Conservation (phyloP, 805 yeast genomes). For the Pichia occidentalis region DNA sequence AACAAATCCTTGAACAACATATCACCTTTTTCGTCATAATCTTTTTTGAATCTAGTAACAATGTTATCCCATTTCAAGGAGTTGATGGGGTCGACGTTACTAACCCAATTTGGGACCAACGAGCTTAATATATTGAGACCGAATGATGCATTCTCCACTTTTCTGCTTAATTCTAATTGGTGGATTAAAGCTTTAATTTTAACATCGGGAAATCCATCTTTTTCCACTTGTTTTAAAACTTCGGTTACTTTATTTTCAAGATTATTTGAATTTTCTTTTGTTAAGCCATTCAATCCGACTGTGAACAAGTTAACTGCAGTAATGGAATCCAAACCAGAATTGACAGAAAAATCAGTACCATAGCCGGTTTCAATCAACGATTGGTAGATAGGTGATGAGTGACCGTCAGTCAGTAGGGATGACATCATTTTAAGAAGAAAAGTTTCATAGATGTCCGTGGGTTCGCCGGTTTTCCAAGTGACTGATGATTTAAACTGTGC, state of each 20-base stretch:
- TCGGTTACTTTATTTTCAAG: conserved; percentile 43
- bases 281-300: conserved; percentile 76
- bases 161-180: conserved; percentile 76
- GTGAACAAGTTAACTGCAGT: conserved; percentile 75
- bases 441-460: conserved; percentile 60
- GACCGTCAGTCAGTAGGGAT: conserved; percentile 78
- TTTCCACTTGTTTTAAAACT: conserved; percentile 40
- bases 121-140: conserved; percentile 74
- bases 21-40: conserved; percentile 48
- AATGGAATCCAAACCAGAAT: conserved; percentile 79
- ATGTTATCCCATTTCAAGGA: conserved; percentile 58
- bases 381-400: conserved; percentile 83
- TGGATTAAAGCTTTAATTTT: conserved; percentile 83
- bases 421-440: conserved; percentile 68
- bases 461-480: conserved; percentile 82
- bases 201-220: conserved; percentile 42
- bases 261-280: conserved; percentile 36
- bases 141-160: conserved; percentile 84
- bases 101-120: conserved; percentile 80
- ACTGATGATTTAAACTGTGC: conserved; percentile 74
- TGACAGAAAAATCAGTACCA: conserved; percentile 81
- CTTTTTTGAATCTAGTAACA: conserved; percentile 53
- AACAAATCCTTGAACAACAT: conserved; percentile 55
- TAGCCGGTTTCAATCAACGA: conserved; percentile 77
- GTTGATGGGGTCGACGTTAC: conserved; percentile 69